Conservation (phyloP, 129 eudicot species). For the Silybum marianum region DNA sequence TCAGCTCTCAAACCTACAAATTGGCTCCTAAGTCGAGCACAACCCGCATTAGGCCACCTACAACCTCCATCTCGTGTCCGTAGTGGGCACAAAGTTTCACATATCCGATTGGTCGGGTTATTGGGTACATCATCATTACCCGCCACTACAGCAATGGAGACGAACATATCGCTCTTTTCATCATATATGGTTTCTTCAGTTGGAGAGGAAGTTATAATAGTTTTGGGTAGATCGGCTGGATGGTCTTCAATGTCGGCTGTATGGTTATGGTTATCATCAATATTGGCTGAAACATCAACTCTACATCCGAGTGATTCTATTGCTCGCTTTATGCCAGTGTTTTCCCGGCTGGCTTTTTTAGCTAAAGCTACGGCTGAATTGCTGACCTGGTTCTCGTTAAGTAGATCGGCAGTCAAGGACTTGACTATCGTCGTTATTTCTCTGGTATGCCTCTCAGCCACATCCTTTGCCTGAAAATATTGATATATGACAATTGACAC, state of each 20-base stretch:
- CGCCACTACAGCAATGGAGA: conserved; percentile 42
- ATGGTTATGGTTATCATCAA: conserved; percentile 47
- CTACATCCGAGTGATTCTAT: conserved; percentile 77
- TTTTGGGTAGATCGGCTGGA: conserved; percentile 47
- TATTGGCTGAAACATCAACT: conserved; percentile 63
- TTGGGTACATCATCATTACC: conserved; percentile 41
- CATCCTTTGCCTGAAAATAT: conserved; percentile 70
- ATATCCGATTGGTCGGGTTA: conserved; percentile 45
- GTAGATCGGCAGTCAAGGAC: conserved; percentile 64
- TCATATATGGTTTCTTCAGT: conserved; percentile 39
- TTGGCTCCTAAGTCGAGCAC: conserved; percentile 85
- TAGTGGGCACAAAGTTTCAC: conserved; percentile 82
- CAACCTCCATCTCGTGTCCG: conserved; percentile 79
- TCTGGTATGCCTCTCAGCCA: conserved; percentile 61
- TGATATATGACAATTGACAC: not conserved
- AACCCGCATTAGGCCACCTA: conserved; percentile 82
- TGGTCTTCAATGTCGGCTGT: conserved; percentile 62
- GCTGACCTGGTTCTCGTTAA: conserved; percentile 61
- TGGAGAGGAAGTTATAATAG: conserved; percentile 32
- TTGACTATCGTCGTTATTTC: conserved; percentile 52
- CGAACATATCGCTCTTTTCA: conserved; percentile 60
- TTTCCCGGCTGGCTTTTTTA: conserved; percentile 61
- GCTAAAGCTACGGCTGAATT: conserved; percentile 67
- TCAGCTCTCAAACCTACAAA: conserved; percentile 82
- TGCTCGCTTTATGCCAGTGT: conserved; percentile 74